A percentile compares a stretch with the other conserved stretches of the same genome.
phyloP scores from a whole-genome alignment of 768 basidiomycete genomes.

The Boletus pseudopeckii region DNA sequence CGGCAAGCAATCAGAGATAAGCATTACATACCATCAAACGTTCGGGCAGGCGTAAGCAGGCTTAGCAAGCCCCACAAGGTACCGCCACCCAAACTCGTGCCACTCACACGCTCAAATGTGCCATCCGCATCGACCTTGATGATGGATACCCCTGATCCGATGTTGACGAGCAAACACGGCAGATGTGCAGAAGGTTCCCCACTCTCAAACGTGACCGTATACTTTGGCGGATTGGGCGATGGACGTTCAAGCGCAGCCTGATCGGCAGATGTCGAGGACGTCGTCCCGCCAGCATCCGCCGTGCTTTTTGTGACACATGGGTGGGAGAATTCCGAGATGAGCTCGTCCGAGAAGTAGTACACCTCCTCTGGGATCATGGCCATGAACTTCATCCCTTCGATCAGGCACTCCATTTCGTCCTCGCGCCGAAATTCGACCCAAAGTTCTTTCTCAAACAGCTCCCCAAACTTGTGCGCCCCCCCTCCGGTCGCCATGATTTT shows the following conservation, averaged over 20 bases:
- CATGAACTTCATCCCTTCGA: slow-evolving; percentile 94
- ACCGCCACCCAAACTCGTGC: slow-evolving; percentile 95
- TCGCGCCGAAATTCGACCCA: slow-evolving; percentile 84
- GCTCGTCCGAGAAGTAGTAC: slow-evolving; percentile 97
- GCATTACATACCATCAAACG: slow-evolving; percentile 84
- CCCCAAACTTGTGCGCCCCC: slow-evolving; percentile 93
- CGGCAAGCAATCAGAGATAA: background rate
- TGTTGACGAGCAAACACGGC: slow-evolving; percentile 96
- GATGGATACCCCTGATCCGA: slow-evolving; percentile 95
- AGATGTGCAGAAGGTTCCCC: slow-evolving; percentile 80
- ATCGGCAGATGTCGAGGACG: slow-evolving; percentile 11
- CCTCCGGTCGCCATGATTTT: slow-evolving; percentile 99
- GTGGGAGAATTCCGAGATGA: slow-evolving; percentile 68
- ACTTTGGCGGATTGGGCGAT: slow-evolving; percentile 86
- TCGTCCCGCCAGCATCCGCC: background rate
- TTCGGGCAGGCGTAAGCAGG: slow-evolving; percentile 89
- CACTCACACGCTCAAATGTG: slow-evolving; percentile 92
- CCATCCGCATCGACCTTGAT: slow-evolving; percentile 97
- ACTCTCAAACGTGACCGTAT: slow-evolving; percentile 82
- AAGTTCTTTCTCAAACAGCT: slow-evolving; percentile 68
- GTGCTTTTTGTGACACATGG: slow-evolving; percentile 19
- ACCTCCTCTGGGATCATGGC: slow-evolving; percentile 95
- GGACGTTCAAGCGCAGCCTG: slow-evolving; percentile 65
- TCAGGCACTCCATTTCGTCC: slow-evolving; percentile 99
- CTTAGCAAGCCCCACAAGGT: slow-evolving; percentile 96